Base-by-base conservation (phyloP, 2,329 filamentous ascomycete genomes). In the Pestalotiopsis sp. region DNA sequence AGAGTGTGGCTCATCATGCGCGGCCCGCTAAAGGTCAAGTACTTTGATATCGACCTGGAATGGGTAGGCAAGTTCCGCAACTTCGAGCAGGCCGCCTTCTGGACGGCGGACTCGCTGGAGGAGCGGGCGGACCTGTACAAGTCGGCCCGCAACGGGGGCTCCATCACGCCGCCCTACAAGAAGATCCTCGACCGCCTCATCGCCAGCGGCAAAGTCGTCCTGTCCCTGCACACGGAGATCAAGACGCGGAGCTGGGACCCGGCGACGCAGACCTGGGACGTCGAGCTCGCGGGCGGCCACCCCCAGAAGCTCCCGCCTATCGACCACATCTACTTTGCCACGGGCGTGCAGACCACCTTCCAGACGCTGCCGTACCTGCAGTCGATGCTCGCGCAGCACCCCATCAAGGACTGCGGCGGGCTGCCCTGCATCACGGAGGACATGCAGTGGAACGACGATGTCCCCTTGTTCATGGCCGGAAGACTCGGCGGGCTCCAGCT, bases 61-160 rank as follows among this genome's bases (percentile, higher is more conserved):
- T 96, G 93, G 93, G 92, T 95, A 78, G 92, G 91, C 11, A 95
- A 95, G 76, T 95, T 92, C 78, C 90, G 91, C 67, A 95, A 95
- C 76, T 87, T 89, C 66, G 89, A 93, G 72, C 92, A 95, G 76
- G 90, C 92, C 0, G 85, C 86, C 0, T 96, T 95, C 78, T 95
- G 92, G 91, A 89, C 88, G 6, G 91, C 92, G 3, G 92, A 94
- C 72, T 88, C 87, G 5, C 90, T 93, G 69, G 86, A 89, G 31
- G 87, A 95, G 78, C 86, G 92, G 2, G 84, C 90, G 38, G 84
- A 89, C 45, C 91, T 93, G 79, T 85, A 93, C 70, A 84, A 85
- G 71, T 79, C 83, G 59, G 93, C 93, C 0, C 86, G 92, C 6
- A 90, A 91, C 17, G 93, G 93, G 2, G 93, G 93, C n/a, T 94